phyloP scores from a whole-genome alignment of 140 eudicot species.

The Flaveria floridana region DNA sequence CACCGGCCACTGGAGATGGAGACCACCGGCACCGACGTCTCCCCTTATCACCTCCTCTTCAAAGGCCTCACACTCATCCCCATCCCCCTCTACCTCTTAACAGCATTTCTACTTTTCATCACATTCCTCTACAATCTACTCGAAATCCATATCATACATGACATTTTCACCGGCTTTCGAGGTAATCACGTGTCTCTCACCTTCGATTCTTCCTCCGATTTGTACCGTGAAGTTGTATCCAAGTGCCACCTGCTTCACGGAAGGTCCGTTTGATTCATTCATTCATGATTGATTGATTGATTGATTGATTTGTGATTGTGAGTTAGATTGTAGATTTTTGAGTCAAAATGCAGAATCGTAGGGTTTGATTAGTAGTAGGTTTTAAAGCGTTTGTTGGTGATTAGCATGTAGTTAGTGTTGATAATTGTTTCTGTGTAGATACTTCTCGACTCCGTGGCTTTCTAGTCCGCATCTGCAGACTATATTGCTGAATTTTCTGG shows the following conservation, averaged over 20 bases:
- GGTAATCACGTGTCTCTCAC: conserved; percentile 50
- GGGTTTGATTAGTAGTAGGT: not conserved
- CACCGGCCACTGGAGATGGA: conserved; percentile 10
- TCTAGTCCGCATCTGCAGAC: conserved; percentile 76
- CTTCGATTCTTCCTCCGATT: conserved; percentile 41
- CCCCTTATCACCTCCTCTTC: conserved; percentile 45
- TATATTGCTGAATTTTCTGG: conserved; percentile 37
- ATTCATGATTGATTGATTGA: too few species aligned
- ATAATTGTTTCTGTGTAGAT: conserved; percentile 38
- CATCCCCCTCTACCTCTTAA: conserved; percentile 41
- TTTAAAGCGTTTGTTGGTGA: not conserved
- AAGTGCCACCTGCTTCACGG: conserved; percentile 64
- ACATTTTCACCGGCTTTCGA: conserved; percentile 51
- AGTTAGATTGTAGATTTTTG: not conserved
- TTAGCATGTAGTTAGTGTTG: not conserved
- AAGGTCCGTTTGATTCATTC: conserved; percentile 32
- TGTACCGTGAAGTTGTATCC: conserved; percentile 56
- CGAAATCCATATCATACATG: conserved; percentile 48
- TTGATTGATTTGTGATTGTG: too few species aligned
- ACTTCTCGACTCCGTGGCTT: conserved; percentile 64
- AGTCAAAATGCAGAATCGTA: not conserved
- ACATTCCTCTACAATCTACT: conserved; percentile 48
- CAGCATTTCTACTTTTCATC: not conserved
- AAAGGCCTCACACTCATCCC: conserved; percentile 43
- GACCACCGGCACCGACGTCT: conserved; percentile 15